Base-by-base conservation (phyloP, 2,329 filamentous ascomycete genomes). In the Fusarium sp. region DNA sequence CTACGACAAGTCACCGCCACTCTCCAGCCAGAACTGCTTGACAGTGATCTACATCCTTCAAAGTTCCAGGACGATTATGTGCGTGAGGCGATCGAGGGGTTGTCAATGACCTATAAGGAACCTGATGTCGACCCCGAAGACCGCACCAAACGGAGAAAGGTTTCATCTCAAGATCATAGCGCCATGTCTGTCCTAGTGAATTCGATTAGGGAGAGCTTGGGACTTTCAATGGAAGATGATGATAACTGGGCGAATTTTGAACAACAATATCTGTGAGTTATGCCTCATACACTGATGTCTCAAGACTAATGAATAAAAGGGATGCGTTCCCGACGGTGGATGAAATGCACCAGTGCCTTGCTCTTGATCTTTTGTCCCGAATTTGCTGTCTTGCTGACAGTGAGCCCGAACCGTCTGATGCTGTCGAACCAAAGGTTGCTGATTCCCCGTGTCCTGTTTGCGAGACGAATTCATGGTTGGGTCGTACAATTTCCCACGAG, bases 281-380 rank as follows among this genome's bases (percentile, higher is more conserved):
- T 57, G 43, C 29, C 16, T n/a, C 57, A 22, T 41, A 31, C 58
- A 14, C 52, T 16, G 9, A 16, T n/a, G 27, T 37, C 52, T 18
- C 22, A 29, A 24, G 50, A n/a, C 78, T 82, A 41, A 82, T 59
- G 16, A 18, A 18, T 3, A 20, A 50, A 57, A 87, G 84, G 39
- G 74, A 77, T 27, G 75, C 78, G 24, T 91, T 91, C 77, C 76
- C 84, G 14, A 78, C 81, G 16, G 80, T 90, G 6, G 75, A 84
- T 18, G 88, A 91, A 68, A 68, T 82, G 9, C 83, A 86, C 27
- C 88, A 89, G 77, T 90, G 87, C 74, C 84, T 85, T 37, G 82
- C 87, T 10, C 82, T 93, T 45, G 83, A 89, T 41, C 79, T 87
- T 13, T 78, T 95, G 16, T 89, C 91, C 4, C 86, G 86, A 58